A percentile compares a stretch with the other conserved stretches of the same genome.
phyloP scores from a whole-genome alignment of 139 green algal species.

The Chlorella sp. region DNA sequence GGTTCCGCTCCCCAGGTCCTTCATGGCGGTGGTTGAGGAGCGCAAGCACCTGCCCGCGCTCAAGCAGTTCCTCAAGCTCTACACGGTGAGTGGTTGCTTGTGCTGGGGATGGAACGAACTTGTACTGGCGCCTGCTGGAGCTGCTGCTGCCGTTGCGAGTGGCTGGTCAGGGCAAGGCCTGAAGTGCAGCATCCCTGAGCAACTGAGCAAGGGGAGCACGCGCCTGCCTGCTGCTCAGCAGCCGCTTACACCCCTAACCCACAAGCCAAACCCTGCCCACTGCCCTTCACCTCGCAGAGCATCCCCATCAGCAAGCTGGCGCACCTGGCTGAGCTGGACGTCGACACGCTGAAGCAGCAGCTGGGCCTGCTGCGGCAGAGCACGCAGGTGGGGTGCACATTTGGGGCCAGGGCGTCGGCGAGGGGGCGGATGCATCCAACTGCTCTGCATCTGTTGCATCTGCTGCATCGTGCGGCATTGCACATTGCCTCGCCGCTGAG shows the following conservation, averaged over 20 bases:
- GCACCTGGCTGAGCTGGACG: conserved; percentile 84
- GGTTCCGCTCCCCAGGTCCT: conserved; percentile 45
- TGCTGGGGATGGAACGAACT: neutral
- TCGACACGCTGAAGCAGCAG: conserved; percentile 66
- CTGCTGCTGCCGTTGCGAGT: no score
- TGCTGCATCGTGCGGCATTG: neutral
- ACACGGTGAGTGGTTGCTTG: conserved; percentile 51
- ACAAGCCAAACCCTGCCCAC: neutral
- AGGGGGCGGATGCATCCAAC: neutral
- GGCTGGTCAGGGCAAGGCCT: no score
- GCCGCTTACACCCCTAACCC: neutral
- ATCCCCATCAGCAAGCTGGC: conserved; percentile 93
- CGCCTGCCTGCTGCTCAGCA: neutral
- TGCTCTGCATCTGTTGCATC: neutral
- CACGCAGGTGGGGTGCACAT: neutral
- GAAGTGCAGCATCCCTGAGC: no score
- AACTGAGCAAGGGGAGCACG: no score
- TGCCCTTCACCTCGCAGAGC: conserved; percentile 29
- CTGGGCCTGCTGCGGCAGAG: conserved; percentile 65
- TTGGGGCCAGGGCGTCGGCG: neutral
- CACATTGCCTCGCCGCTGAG: neutral
- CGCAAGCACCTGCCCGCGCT: conserved; percentile 71
- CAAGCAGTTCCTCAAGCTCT: conserved; percentile 93
- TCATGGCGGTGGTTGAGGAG: conserved; percentile 84
- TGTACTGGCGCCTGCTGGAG: no score